Percentiles rank a stretch among this genome's conserved stretches.
These are phyloP conservation scores for Porodaedalea pini DNA, from an alignment of 1,284 basidiomycete species.

Conservation along the genomic window DNA sequence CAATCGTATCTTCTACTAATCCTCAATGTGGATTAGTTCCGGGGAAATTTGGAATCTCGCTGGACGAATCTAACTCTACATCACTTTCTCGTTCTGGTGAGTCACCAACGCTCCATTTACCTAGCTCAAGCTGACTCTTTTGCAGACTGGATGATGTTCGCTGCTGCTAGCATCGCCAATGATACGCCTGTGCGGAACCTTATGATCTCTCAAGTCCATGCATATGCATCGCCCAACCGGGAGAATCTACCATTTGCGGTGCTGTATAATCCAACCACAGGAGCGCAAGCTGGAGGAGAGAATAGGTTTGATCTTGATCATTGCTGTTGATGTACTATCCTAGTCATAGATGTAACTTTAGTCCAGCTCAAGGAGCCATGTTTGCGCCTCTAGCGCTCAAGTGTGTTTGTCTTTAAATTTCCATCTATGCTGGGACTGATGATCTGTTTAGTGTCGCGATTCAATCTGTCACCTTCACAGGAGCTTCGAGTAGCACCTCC, in stretches of 20 bases:
- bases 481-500: no score
- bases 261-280: constrained; percentile 29
- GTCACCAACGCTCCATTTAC: constrained; percentile 27
- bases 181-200: constrained; percentile 29
- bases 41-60: constrained; percentile 23
- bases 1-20: neutral
- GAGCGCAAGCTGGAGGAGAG: constrained; percentile 10
- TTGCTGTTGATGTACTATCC: neutral
- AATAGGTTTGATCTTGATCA: neutral
- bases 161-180: constrained; percentile 33
- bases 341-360: constrained; percentile 24
- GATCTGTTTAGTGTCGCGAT: neutral
- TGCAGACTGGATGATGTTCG: constrained; percentile 40
- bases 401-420: constrained; percentile 22
- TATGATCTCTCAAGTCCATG: constrained; percentile 33
- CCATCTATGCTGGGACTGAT: neutral
- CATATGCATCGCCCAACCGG: constrained; percentile 25
- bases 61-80: constrained; percentile 25
- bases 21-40: neutral
- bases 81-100: constrained; percentile 26
- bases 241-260: constrained; percentile 27
- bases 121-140: neutral
- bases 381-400: constrained; percentile 32
- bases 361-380: constrained; percentile 36
- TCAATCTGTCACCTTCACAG: neutral